These are phyloP conservation scores for Trametes gibbosa DNA, from an alignment of 768 basidiomycete species.

Conservation along the genomic window DNA sequence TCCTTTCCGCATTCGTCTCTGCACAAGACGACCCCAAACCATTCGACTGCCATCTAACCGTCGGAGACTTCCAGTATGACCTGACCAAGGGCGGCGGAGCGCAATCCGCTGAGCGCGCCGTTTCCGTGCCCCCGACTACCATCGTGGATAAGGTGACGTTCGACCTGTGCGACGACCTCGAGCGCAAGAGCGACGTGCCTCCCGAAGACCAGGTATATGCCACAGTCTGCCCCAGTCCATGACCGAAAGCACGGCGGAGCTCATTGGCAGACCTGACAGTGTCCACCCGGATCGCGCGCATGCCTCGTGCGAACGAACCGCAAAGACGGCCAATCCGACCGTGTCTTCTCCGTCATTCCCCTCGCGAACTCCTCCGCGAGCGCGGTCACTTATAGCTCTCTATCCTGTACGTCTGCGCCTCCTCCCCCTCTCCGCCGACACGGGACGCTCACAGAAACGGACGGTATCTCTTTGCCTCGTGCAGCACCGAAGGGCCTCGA, in stretches of 20 bases:
- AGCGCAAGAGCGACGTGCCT: conserved; percentile 41
- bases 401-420: conserved; percentile 40
- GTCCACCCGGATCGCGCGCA: conserved; percentile 62
- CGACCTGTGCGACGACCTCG: conserved; percentile 64
- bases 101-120: conserved; percentile 48
- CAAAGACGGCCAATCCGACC: conserved; percentile 52
- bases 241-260: background rate
- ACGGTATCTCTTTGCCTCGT: background rate
- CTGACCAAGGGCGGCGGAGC: conserved; percentile 53
- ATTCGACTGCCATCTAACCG: conserved; percentile 54
- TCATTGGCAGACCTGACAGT: conserved; percentile 42
- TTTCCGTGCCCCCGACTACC: conserved; percentile 61
- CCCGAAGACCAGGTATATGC: conserved; percentile 66
- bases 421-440: background rate
- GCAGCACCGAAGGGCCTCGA: conserved; percentile 54
- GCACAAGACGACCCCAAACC: conserved; percentile 36
- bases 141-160: conserved; percentile 61
- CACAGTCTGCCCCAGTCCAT: background rate
- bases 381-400: conserved; percentile 25
- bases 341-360: conserved; percentile 75
- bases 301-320: conserved; percentile 70
- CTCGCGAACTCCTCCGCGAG: conserved; percentile 45
- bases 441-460: too few species aligned
- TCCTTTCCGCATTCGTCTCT: conserved; percentile 21
- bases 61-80: conserved; percentile 52